A percentile compares a stretch with the other conserved stretches of the same genome.
Evolutionary conservation across 2,329 filamentous ascomycete species (phyloP).

Genomic region (Fusarium clavum): DNA sequence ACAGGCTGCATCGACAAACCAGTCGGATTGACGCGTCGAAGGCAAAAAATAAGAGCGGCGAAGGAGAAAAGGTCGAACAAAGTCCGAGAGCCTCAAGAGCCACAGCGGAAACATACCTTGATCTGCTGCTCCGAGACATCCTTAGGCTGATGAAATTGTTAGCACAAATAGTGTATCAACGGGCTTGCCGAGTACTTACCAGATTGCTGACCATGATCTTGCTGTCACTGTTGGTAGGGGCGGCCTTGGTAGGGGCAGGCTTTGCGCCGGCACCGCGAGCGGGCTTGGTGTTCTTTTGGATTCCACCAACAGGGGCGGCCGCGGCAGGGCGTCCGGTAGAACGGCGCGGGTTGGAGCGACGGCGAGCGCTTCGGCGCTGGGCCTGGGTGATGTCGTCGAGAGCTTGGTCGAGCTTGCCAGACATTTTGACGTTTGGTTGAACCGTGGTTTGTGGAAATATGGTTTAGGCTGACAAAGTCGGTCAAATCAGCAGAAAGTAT

Average conservation of each 20-base stretch:
- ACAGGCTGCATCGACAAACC: constrained; percentile 32
- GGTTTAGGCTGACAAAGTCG: constrained; percentile 40
- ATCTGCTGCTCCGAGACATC: constrained; percentile 98
- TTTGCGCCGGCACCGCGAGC: constrained; percentile 69
- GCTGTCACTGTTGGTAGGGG: constrained; percentile 76
- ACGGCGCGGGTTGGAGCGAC: constrained; percentile 63
- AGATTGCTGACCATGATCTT: constrained; percentile 99
- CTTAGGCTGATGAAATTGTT: constrained; percentile 75
- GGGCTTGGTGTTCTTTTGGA: constrained; percentile 80
- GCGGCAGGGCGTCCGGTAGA: constrained; percentile 64
- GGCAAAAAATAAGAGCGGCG: constrained; percentile 53
- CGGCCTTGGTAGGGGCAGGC: constrained; percentile 72
- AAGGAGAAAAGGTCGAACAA: constrained; percentile 70
- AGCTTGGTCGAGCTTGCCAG: constrained; percentile 95
- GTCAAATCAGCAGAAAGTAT: constrained; percentile 43
- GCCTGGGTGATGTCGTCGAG: constrained; percentile 96
- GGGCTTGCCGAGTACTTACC: constrained; percentile 67
- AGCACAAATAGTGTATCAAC: constrained; percentile 51
- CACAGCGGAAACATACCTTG: constrained; percentile 99
- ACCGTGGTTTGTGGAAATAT: constrained; percentile 24
- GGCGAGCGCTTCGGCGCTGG: constrained; percentile 69
- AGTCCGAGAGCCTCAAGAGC: constrained; percentile 74
- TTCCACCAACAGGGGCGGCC: constrained; percentile 82
- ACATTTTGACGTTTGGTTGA: constrained; percentile 70
- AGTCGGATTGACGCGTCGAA: constrained; percentile 44